Base-by-base conservation (phyloP, 768 basidiomycete genomes). In the Tulasnella sp. region DNA sequence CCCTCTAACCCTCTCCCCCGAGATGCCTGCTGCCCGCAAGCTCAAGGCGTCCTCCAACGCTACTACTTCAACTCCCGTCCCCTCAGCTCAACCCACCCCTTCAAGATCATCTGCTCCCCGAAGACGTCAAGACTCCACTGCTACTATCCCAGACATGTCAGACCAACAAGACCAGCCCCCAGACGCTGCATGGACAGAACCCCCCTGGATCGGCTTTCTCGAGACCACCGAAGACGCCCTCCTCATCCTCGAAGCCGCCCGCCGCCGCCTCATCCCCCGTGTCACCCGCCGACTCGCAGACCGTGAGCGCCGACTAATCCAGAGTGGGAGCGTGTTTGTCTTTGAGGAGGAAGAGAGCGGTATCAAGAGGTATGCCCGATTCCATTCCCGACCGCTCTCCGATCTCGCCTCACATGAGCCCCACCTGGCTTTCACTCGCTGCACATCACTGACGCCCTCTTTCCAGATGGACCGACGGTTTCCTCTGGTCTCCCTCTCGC, bases 271-370 rank as follows among this genome's bases (percentile, higher is more conserved):
- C 64, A 91, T 96, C 35, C 92, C 92, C 7, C 77, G 90, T 57
- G 88, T 98, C 21, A 93, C 91, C 32, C 80, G 93, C 39, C 81
- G 93, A 37, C 79, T 98, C 49, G 87, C 91, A 60, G 93, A 96
- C 67, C 78, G 86, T 31, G 93, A 98, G 69, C 79, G 90, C 57
- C 84, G 81, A 65, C 88, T 94, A 83, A 92, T 98, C 67, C 83
- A 83, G 15, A 86, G 84, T 5, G 93, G 93, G 57, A 86, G 86
- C 6, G 90, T 98, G 9, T 98, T 97, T 65, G 93, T 96, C 62
- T 98, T 96, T 66, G 90, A 98, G 69, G 93, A 96, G 73, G 85
- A 90, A 65, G 91, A 94, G 71, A 90, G 87, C 65, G 91, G 92
- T 25, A 98, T 98, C 73, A 94, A 93, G 73, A 78, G 93, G 55